These are phyloP conservation scores for Fragilaria crotonensis DNA, from an alignment of 108 stramenopile species.

Conservation along the genomic window DNA sequence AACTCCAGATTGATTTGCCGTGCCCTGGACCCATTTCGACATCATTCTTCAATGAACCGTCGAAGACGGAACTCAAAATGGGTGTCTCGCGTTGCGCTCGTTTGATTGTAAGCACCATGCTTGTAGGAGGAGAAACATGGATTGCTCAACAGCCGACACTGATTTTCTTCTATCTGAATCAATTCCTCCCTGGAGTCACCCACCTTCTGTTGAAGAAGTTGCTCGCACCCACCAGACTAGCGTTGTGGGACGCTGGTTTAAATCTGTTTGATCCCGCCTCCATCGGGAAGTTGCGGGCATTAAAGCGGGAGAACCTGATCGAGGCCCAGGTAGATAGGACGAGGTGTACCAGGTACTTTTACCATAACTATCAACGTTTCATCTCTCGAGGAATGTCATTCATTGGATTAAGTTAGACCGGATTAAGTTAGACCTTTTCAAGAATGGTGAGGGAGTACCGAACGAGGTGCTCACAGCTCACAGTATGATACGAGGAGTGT, in stretches of 20 bases:
- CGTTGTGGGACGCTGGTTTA: slow-evolving; percentile 29
- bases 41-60: slow-evolving; percentile 13
- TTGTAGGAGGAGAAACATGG: slow-evolving; percentile 37
- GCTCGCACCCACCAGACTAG: slow-evolving; percentile 23
- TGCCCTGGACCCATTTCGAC: slow-evolving; percentile 65
- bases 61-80: slow-evolving; percentile 47
- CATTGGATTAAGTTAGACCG: too few species aligned
- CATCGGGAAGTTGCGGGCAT: background rate
- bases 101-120: slow-evolving; percentile 35
- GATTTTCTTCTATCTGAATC: slow-evolving; percentile 30
- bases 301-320: background rate
- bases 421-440: too few species aligned
- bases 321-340: too few species aligned
- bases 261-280: slow-evolving; percentile 41
- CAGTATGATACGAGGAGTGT: too few species aligned
- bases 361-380: too few species aligned
- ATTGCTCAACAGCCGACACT: slow-evolving; percentile 59
- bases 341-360: too few species aligned
- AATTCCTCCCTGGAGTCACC: slow-evolving; percentile 24
- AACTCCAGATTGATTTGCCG: slow-evolving; percentile 42
- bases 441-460: too few species aligned
- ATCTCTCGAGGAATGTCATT: too few species aligned
- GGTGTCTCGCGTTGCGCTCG: slow-evolving; percentile 35
- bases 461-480: too few species aligned
- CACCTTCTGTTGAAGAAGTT: slow-evolving; percentile 13